Evolutionary conservation across 2,329 filamentous ascomycete species (phyloP).

Genomic region (Drechmeria coniospora): DNA sequence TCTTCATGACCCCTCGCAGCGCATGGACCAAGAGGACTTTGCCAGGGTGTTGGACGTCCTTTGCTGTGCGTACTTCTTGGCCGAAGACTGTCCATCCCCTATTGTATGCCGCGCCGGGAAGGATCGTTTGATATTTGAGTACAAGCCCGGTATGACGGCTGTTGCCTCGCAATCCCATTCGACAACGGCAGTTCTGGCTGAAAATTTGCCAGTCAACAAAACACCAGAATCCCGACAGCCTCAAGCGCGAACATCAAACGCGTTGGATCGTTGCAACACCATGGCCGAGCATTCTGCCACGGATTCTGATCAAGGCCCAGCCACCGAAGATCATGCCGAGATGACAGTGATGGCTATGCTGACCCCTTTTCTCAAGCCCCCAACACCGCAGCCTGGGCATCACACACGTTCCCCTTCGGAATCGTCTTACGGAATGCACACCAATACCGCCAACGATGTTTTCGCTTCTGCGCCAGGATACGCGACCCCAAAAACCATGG

Average conservation of each 20-base stretch:
- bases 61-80: constrained; percentile 31
- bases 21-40: constrained; percentile 21
- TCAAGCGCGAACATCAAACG: no score
- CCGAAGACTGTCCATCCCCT: constrained; percentile 24
- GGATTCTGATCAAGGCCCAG: no score
- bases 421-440: constrained; percentile 40
- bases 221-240: no score
- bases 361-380: constrained; percentile 31
- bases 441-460: constrained; percentile 32
- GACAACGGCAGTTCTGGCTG: no score
- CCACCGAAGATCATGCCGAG: constrained; percentile 17
- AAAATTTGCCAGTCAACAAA: no score
- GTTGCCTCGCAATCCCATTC: no score
- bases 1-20: constrained; percentile 15
- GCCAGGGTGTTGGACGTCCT: constrained; percentile 33
- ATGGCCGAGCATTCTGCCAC: no score
- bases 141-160: constrained; percentile 7
- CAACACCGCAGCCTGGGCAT: constrained; percentile 23
- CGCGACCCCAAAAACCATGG: constrained; percentile 13
- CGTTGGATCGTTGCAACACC: no score
- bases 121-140: constrained; percentile 17
- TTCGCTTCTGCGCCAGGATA: constrained; percentile 25
- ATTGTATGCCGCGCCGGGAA: constrained; percentile 15
- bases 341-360: constrained; percentile 29
- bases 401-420: constrained; percentile 19